These are phyloP conservation scores for Skeletonema tropicum DNA, from an alignment of 108 stramenopile genomes.

Conservation along the genomic window DNA sequence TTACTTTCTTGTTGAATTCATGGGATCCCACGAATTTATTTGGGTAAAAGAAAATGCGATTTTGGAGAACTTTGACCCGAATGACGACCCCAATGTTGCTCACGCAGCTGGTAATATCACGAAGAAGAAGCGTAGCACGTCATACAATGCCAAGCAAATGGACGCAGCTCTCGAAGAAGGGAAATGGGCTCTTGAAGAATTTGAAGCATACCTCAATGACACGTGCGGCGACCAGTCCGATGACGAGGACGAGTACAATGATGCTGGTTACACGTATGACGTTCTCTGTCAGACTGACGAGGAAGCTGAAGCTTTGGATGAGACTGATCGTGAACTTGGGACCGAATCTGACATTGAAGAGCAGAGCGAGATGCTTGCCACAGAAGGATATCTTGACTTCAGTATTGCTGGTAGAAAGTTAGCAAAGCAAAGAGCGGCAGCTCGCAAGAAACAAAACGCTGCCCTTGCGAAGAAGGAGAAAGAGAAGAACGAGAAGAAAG, in stretches of 20 bases:
- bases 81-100: constrained; percentile 72
- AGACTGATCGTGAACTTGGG: constrained; percentile 28
- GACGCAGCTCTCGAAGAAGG: constrained; percentile 80
- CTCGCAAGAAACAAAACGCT: constrained; percentile 69
- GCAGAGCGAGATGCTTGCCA: constrained; percentile 73
- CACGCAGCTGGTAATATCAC: constrained; percentile 45
- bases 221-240: constrained; percentile 57
- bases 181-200: constrained; percentile 72
- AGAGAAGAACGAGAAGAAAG: constrained; percentile 63
- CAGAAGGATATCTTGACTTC: constrained; percentile 77
- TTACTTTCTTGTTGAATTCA: constrained; percentile 88
- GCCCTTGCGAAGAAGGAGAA: constrained; percentile 70
- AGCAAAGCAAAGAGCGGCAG: constrained; percentile 71
- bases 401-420: constrained; percentile 71
- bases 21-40: constrained; percentile 90
- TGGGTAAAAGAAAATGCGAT: constrained; percentile 89
- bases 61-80: constrained; percentile 82
- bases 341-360: constrained; percentile 70
- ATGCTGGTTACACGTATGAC: constrained; percentile 65
- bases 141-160: constrained; percentile 69
- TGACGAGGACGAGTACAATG: constrained; percentile 63
- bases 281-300: constrained; percentile 80
- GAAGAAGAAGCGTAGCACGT: constrained; percentile 70
- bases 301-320: constrained; percentile 68
- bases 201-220: constrained; percentile 64